Evolutionary conservation across 805 yeast genomes (phyloP).

Genomic region (Schwanniomyces occidentalis): DNA sequence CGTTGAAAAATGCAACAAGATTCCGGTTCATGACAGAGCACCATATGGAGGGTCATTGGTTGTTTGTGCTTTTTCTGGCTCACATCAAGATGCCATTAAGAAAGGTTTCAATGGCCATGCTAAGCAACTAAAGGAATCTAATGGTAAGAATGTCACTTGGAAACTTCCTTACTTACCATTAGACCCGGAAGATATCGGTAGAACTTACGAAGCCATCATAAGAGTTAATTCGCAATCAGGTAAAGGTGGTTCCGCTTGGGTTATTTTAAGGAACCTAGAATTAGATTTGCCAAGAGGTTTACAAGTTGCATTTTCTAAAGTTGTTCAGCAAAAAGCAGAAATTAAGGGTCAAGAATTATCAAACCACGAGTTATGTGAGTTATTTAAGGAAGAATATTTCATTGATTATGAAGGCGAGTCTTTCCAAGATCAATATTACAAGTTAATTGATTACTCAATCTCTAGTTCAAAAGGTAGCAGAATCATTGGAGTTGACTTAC

Average conservation of each 20-base stretch:
- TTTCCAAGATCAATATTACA: constrained; percentile 25
- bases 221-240: constrained; percentile 88
- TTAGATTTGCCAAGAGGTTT: constrained; percentile 80
- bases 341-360: constrained; percentile 68
- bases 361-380: constrained; percentile 59
- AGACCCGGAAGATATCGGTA: constrained; percentile 82
- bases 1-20: constrained; percentile 78
- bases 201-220: constrained; percentile 89
- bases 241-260: constrained; percentile 90
- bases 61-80: constrained; percentile 80
- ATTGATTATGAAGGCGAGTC: constrained; percentile 33
- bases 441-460: constrained; percentile 50
- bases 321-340: constrained; percentile 72
- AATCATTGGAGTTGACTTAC: constrained; percentile 50
- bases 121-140: constrained; percentile 34
- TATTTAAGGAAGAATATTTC: constrained; percentile 63
- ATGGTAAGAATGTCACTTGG: constrained; percentile 52
- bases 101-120: constrained; percentile 65
- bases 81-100: constrained; percentile 88
- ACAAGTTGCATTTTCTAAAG: constrained; percentile 72
- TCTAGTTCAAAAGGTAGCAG: constrained; percentile 38
- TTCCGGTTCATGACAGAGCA: constrained; percentile 75
- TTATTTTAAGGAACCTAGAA: constrained; percentile 71
- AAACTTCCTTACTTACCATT: constrained; percentile 78
- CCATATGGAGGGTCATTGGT: constrained; percentile 84